Base-by-base conservation (phyloP, 1,139 yeast genomes). In the Geotrichum citri-aurantii region DNA sequence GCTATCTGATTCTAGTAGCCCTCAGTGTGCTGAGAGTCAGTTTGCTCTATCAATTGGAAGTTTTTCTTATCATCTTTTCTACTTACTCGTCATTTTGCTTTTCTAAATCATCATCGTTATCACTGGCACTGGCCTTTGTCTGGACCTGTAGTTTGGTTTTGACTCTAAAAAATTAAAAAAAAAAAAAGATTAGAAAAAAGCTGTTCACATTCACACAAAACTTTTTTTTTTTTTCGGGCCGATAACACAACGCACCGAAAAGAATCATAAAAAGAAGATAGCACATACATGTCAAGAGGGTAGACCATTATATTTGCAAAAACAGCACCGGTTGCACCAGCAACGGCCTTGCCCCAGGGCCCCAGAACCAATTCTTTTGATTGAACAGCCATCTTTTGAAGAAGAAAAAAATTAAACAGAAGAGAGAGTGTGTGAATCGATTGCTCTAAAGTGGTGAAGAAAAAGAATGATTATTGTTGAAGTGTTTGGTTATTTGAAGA, bases 291-390 rank as follows among this genome's bases (percentile, higher is more conserved):
- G 69, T 93, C 99, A 37, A 93, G 75, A 1, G 99, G 99, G 71
- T 93, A 97, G 1, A 93, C 88, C 8, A 84, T 77, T n/a, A 90
- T 77, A 71, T 87, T 89, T 50, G 96, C 96, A 59, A 88, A 73
- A 50, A 85, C 87, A 3, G 96, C 89, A 7, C 96, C 95, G 59
- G 86, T 79, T 0, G 96, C 91, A 1, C 96, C 96, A 55, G 90
- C 85, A 21, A 88, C 80, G 0, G 96, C 96, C 69, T 85, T 85
- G 64, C 89, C 95, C 78, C 79, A 76, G 7, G 79, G 78, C 19
- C 78, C 73, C 46, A 75, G 68, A 7, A 33, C 48, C 49, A 33
- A 44, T 46, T 44, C 46, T 24, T 33, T 40, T 14, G 56, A 56
- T 53, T 55, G 42, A 37, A 37, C 42, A 12, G 42, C 42, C 42